A percentile compares a stretch with the other conserved stretches of the same genome.
phyloP scores from a whole-genome alignment of 371 early-diverging fungal genomes.

The Gilbertella persicaria region DNA sequence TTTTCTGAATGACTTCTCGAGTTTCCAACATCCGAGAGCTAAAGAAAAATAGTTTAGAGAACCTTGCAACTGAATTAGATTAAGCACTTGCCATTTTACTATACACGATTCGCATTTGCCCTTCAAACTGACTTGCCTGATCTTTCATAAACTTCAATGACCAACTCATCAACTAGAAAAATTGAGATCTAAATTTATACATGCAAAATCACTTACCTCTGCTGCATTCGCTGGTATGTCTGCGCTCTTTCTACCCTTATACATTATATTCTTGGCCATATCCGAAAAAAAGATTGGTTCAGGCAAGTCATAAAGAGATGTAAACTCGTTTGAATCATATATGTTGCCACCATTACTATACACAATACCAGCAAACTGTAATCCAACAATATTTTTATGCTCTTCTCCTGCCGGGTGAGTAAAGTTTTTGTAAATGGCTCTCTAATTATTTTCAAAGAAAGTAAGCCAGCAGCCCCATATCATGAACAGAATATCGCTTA shows the following conservation, averaged over 20 bases:
- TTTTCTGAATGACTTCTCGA: neutral
- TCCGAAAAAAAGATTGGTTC: constrained; percentile 46
- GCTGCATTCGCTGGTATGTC: constrained; percentile 52
- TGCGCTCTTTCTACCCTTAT: constrained; percentile 21
- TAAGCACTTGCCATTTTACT: neutral
- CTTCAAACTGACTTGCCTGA: neutral
- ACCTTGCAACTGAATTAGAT: too few species aligned
- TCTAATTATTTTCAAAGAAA: constrained; percentile 32
- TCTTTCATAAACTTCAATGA: constrained; percentile 40
- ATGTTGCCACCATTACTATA: constrained; percentile 53
- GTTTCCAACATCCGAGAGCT: neutral
- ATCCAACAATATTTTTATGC: constrained; percentile 43
- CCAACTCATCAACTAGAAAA: constrained; percentile 41
- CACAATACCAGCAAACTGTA: constrained; percentile 56
- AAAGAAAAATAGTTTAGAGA: too few species aligned
- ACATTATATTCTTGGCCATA: constrained; percentile 42
- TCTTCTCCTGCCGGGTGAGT: constrained; percentile 27
- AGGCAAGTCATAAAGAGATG: constrained; percentile 39
- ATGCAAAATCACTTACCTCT: constrained; percentile 41
- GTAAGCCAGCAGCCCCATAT: neutral
- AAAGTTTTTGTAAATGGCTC: constrained; percentile 45
- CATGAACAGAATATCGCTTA: constrained; percentile 25
- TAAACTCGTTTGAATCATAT: constrained; percentile 42
- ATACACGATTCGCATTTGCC: neutral
- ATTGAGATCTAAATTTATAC: neutral